Evolutionary conservation across 1,139 yeast species (phyloP).

Genomic region (Protomyces pachydermus): DNA sequence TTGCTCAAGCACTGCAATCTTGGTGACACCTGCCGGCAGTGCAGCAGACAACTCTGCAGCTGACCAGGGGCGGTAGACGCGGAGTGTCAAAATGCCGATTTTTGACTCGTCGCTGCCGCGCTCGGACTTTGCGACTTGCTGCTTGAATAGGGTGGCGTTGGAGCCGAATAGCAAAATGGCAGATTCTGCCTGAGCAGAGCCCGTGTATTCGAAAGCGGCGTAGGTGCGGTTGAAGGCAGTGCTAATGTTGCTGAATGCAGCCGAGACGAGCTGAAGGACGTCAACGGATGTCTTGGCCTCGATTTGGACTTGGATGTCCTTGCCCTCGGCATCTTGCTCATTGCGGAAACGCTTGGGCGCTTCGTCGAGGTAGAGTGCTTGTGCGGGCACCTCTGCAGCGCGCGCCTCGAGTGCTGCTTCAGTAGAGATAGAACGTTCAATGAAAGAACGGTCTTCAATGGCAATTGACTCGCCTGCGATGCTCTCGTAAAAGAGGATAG

Average conservation of each 20-base stretch:
- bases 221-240: slow-evolving; percentile 39
- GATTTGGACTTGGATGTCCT: slow-evolving; percentile 22
- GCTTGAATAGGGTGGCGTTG: slow-evolving; percentile 46
- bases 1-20: slow-evolving; percentile 64
- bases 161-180: slow-evolving; percentile 62
- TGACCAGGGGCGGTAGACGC: slow-evolving; percentile 69
- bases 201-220: slow-evolving; percentile 45
- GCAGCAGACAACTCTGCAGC: slow-evolving; percentile 48
- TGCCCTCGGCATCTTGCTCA: slow-evolving; percentile 27
- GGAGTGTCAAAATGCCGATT: slow-evolving; percentile 53
- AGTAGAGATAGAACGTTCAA: slow-evolving; percentile 29
- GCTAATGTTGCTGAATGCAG: slow-evolving; percentile 36
- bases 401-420: slow-evolving; percentile 41
- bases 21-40: slow-evolving; percentile 54
- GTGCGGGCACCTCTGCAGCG: slow-evolving; percentile 30
- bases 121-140: slow-evolving; percentile 39
- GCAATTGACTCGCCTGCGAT: slow-evolving; percentile 27
- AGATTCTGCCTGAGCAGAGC: slow-evolving; percentile 45
- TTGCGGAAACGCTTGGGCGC: slow-evolving; percentile 27
- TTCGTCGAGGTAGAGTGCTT: slow-evolving; percentile 31
- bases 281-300: slow-evolving; percentile 28
- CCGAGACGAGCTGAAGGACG: slow-evolving; percentile 33
- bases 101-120: slow-evolving; percentile 37
- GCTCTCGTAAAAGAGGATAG: slow-evolving; percentile 57
- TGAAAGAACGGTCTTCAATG: slow-evolving; percentile 26